Base-by-base conservation (phyloP, 2,329 filamentous ascomycete genomes). In the Clonostachys byssicola region DNA sequence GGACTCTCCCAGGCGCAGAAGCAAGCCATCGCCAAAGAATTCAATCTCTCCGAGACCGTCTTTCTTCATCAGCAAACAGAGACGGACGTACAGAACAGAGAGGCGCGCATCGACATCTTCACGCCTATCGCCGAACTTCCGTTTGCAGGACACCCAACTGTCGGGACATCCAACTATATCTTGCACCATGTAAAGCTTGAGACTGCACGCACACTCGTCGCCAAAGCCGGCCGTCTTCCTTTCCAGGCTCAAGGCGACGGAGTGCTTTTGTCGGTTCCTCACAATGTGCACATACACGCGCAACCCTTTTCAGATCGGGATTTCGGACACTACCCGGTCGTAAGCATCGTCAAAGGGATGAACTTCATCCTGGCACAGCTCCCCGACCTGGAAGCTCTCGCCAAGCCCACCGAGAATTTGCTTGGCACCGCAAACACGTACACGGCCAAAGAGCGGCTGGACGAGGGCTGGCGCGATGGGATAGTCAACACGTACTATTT, bases 311-410 rank as follows among this genome's bases (percentile, higher is more conserved):
- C 23, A 6, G 23, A 30, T 18, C 23, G 23, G 23, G 9, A 30
- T 30, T 30, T 30, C 23, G 23, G 23, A 10, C 23, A 30, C 23
- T 30, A 30, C 9, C 74, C 77, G 14, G 58, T 80, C 16, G 73
- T 82, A 47, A 83, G 78, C 52, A 80, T 90, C 40, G 86, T 90
- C 36, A 81, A 80, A 41, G 88, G 87, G 42, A 86, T 92, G 83
- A 80, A 80, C 1, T 91, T 90, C 62, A 65, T 82, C n/a, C 75
- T 89, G 30, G 70, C 87, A 12, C 68, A 79, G 53, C 70, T 94
- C 17, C 70, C 78, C 0, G 75, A 73, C 46, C 63, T 89, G 10
- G 80, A 81, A 33, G 73, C 77, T 8, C 70, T 92, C 23, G 23
- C 23, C 23, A 10, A 10, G 9, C 23, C 23, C 23, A 30, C 23